Base-by-base conservation (phyloP, 2,329 filamentous ascomycete species). In the Diaporthe aspalathi region DNA sequence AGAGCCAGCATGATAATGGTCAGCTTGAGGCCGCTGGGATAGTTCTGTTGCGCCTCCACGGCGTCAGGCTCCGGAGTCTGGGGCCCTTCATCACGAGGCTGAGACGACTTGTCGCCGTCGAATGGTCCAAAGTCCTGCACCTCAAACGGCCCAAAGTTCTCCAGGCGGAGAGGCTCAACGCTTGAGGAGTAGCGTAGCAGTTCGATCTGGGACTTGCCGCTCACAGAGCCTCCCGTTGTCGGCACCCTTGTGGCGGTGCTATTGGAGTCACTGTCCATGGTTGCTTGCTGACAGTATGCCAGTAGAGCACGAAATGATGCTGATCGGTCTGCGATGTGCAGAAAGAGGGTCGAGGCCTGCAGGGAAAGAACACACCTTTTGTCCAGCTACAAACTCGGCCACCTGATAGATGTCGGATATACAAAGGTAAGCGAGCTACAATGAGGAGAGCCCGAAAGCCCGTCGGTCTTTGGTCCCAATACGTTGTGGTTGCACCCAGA, bases 1-100 rank as follows among this genome's bases (percentile, higher is more conserved):
- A 86, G 75, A 1, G 83, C 83, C 2, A 84, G 74, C 27, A 79
- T 79, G 70, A 85, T 84, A 11, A 85, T 73, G 7, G 12, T 56
- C 12, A 84, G 78, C 68, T 79, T 81, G 32, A 78, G 14, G 38
- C 82, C 82, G 0, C 70, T 75, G 0, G 82, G 81, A 72, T 52
- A 84, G 77, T 65, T 80, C 77, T 20, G 77, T 12, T 38, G 70
- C 35, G 81, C 81, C 74, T 9, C 43, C 1, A 20, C 43, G 20
- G 20, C 2, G 5, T 47, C 43, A 5, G 1, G 43, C 43, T 47
- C 35, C 9, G 5, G 35, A 38, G 6, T 12, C 12, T 5, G 35
- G 9, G 35, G 35, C 35, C 12, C 35, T 2, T 35, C 24, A 12
- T 47, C 20, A 6, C 11, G n/a, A 20, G 40, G 20, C 57, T 49